Base-by-base conservation (phyloP, 1,284 basidiomycete genomes). In the Puccinia polysora region DNA sequence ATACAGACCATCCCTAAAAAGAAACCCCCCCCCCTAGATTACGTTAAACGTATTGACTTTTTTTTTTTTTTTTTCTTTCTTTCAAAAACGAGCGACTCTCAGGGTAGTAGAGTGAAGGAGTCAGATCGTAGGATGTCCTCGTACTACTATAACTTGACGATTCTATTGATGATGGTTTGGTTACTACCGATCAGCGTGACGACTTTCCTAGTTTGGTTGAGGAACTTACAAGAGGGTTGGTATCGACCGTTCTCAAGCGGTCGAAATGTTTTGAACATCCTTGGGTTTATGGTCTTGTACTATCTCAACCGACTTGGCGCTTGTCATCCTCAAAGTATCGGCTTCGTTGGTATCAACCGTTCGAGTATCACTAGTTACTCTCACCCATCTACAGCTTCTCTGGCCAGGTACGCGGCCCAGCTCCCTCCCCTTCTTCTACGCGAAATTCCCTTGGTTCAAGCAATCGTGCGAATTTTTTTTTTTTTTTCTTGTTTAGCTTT, bases 151-250 rank as follows among this genome's bases (percentile, higher is more conserved):
- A 71, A 79, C 38, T 78, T 84, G 53, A 85, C 89, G 75, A 56
- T 89, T 0, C 80, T 95, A 10, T 80, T 93, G 53, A 81, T 92
- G n/a, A 86, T 93, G 84, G 87, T 89, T 10, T 88, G 87, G 84
- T 82, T 96, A 0, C 81, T 95, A 0, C 94, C 94, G 0, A 83
- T 92, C 62, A 85, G 85, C 6, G 88, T 86, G 0, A 88, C 91
- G 0, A 87, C 89, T 5, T 82, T 97, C 20, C 86, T 86, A 0
- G 91, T 96, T 0, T 98, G 94, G 94, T 87, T 88, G 0, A 86
- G 92, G 67, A 95, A 92, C 64, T 74, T 82, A 23, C 70, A 77
- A 6, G 78, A 78, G 28, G 78, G 81, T 50, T 76, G 79, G 78
- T 73, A 77, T 52, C 75, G 70, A 7, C 79, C 80, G 0, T 80